Evolutionary conservation across 208 protist species (phyloP).

Genomic region (Leishmania turanica): DNA sequence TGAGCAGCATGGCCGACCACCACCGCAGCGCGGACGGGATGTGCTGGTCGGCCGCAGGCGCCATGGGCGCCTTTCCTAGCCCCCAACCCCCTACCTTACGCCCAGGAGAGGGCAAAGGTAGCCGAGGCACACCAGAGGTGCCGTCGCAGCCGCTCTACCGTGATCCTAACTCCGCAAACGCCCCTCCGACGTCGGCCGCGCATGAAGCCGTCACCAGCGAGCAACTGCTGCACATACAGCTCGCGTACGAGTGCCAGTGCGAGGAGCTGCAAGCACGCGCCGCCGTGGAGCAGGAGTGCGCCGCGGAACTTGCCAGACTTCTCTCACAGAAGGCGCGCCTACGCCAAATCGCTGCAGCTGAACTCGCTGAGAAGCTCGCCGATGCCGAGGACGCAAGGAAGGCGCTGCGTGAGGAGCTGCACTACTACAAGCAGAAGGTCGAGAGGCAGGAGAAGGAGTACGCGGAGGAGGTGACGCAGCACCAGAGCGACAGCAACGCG

Average conservation of each 20-base stretch:
- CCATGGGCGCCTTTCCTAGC: neutral
- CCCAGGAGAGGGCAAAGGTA: neutral
- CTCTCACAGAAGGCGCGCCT: slow-evolving; percentile 14
- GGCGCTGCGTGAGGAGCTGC: slow-evolving; percentile 30
- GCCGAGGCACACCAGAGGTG: neutral
- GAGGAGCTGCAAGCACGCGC: slow-evolving; percentile 37
- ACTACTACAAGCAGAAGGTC: slow-evolving; percentile 29
- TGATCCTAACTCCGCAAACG: neutral
- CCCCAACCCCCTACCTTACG: neutral
- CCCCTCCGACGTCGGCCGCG: neutral
- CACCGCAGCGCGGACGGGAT: slow-evolving; percentile 1
- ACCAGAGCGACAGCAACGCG: slow-evolving; percentile 28
- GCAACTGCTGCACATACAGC: slow-evolving; percentile 15
- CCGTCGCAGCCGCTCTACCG: neutral
- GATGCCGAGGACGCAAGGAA: slow-evolving; percentile 25
- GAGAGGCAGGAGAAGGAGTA: slow-evolving; percentile 30
- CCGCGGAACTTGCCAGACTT: slow-evolving; percentile 17
- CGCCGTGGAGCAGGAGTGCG: slow-evolving; percentile 36
- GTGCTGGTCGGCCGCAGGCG: neutral
- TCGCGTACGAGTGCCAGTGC: slow-evolving; percentile 34
- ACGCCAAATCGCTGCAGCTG: slow-evolving; percentile 10
- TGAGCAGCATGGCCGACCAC: slow-evolving; percentile 15
- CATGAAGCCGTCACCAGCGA: slow-evolving; percentile 3
- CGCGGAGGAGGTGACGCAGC: slow-evolving; percentile 19
- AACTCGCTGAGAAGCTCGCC: slow-evolving; percentile 15